Percentiles rank a stretch among this genome's conserved stretches.
Evolutionary conservation across 2,329 filamentous ascomycete species (phyloP).

Genomic region (Fusarium continuum): DNA sequence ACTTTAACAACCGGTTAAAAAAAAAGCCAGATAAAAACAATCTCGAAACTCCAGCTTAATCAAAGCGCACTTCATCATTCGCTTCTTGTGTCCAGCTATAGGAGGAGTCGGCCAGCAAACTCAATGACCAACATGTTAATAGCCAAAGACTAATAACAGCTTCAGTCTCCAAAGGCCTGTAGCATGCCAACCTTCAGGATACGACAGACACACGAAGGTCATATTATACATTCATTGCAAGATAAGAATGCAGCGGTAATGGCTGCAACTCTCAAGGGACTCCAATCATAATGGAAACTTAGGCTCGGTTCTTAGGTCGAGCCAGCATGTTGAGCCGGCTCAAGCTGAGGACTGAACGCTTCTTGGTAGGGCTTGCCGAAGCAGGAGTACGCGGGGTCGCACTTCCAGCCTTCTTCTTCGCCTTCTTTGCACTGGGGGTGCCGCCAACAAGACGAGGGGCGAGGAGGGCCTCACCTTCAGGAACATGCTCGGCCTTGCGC

Average conservation of each 20-base stretch:
- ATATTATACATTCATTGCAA: slow-evolving; percentile 36
- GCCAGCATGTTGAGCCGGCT: slow-evolving; percentile 70
- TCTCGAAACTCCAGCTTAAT: slow-evolving; percentile 44
- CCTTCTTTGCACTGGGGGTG: slow-evolving; percentile 52
- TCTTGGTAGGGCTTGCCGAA: slow-evolving; percentile 60
- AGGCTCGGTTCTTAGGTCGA: slow-evolving; percentile 65
- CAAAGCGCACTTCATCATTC: slow-evolving; percentile 37
- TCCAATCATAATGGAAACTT: slow-evolving; percentile 19
- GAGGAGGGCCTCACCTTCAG: slow-evolving; percentile 62
- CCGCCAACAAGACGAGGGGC: slow-evolving; percentile 57
- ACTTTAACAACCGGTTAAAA: slow-evolving; percentile 21
- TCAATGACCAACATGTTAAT: neutral
- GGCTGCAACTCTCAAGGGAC: neutral
- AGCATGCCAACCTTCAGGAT: neutral
- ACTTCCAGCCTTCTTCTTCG: slow-evolving; percentile 39
- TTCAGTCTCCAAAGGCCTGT: neutral
- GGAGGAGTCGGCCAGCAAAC: neutral
- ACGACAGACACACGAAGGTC: slow-evolving; percentile 15
- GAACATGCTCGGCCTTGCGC: slow-evolving; percentile 59
- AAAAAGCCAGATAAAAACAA: slow-evolving; percentile 40
- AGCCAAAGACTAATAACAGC: slow-evolving; percentile 5
- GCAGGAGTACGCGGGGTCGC: slow-evolving; percentile 37
- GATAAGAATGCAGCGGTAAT: neutral
- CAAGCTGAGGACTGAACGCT: slow-evolving; percentile 61
- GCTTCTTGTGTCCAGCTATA: slow-evolving; percentile 13